Evolutionary conservation across 352 stramenopile species (phyloP).

Genomic region (Aphanomyces cochlioides): DNA sequence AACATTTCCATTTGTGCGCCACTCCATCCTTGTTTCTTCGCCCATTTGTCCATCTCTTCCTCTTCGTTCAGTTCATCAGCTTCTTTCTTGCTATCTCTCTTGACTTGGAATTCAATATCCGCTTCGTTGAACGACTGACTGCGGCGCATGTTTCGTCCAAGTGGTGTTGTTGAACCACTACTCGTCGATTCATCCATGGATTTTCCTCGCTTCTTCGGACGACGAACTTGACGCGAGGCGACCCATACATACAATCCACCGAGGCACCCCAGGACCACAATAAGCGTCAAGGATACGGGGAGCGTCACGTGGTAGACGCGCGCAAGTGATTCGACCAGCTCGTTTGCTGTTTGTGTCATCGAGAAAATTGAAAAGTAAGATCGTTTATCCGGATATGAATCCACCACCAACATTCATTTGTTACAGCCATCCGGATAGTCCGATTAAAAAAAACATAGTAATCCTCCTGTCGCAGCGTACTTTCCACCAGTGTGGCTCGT

Average conservation of each 20-base stretch:
- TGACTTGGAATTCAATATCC: slow-evolving; percentile 25
- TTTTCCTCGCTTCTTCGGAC: slow-evolving; percentile 13
- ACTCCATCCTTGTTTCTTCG: slow-evolving; percentile 21
- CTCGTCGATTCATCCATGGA: slow-evolving; percentile 4
- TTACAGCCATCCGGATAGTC: no score
- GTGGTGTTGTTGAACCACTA: slow-evolving; percentile 1
- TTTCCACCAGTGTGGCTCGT: no score
- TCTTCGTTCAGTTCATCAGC: slow-evolving; percentile 21
- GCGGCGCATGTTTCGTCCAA: slow-evolving; percentile 22
- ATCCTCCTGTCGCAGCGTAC: no score
- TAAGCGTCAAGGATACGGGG: slow-evolving; percentile 2
- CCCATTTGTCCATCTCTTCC: slow-evolving; percentile 21
- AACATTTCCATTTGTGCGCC: slow-evolving; percentile 23
- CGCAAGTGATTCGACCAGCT: not conserved
- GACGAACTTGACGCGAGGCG: slow-evolving; percentile 39
- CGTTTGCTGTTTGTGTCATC: not conserved
- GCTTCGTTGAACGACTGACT: slow-evolving; percentile 21
- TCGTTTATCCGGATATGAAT: slow-evolving; percentile 8
- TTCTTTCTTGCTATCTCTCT: slow-evolving; percentile 23
- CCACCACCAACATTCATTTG: no score
- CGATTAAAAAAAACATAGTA: no score
- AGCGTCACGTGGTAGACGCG: slow-evolving; percentile 5
- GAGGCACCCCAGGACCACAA: slow-evolving; percentile 1
- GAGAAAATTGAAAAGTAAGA: not conserved
- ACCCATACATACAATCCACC: slow-evolving; percentile 73